Base-by-base conservation (phyloP, 805 yeast genomes). In the Pichia manshurica region DNA sequence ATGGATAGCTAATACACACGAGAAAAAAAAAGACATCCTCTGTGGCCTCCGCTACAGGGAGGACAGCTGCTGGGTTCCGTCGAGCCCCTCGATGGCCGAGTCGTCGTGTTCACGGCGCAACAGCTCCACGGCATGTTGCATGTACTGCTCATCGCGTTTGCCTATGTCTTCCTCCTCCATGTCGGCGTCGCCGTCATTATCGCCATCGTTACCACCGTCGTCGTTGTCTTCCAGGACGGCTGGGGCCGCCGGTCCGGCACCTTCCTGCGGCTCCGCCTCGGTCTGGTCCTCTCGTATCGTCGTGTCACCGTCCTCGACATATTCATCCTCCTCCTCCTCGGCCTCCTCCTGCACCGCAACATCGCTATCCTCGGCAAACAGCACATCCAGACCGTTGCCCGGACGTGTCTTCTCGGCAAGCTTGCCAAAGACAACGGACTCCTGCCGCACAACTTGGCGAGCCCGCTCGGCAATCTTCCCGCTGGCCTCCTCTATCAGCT, bases 371-470 rank as follows among this genome's bases (percentile, higher is more conserved):
- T 22, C 12, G 3, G 16, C 20, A 1, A 32, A 9, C 13, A 44
- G 25, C 22, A 76, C 81, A 58, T 87, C 96, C 31, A 88, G 66
- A 0, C 96, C 96, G 23, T 91, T 93, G 13, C 95, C 96, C 4
- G 84, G 75, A 87, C 89, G 82, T 4, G 95, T 93, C 59, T 88
- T 88, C 48, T 79, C 72, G 0, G 95, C 95, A 20, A 88, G 79
- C 23, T 84, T 82, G 57, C 86, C 95, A 56, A 78, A 80, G 17
- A 87, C 79, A 56, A 87, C 93, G 16, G 88, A 79, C 60, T 88
- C 91, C 2, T 93, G 90, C 43, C 87, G 69, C 2, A 87, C 81
- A 5, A 84, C 70, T 1, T 84, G 73, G 1, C 87, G 83, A 1
- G 87, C 73, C 45, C 73, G 71, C 17, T 66, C 63, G 40, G 84